Conservation (phyloP, 2,329 filamentous ascomycete species). For the Penicillium expansum region DNA sequence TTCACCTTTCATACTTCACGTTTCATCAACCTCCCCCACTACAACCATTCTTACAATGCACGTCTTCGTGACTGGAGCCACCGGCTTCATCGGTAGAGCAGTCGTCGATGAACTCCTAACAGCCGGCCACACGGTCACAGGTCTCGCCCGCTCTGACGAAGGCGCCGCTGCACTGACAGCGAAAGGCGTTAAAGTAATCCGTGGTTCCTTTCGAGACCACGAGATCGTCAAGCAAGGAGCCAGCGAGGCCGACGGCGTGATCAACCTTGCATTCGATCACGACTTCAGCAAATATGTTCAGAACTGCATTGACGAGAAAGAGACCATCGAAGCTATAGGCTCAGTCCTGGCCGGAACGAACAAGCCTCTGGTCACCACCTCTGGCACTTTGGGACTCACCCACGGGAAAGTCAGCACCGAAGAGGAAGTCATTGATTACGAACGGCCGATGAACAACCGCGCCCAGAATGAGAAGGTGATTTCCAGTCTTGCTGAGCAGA, state of each 20-base stretch:
- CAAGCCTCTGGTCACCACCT: conserved; percentile 39
- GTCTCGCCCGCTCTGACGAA: conserved; percentile 40
- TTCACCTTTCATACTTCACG: neutral
- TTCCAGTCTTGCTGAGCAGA: conserved; percentile 19
- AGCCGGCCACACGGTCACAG: conserved; percentile 43
- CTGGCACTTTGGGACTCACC: conserved; percentile 35
- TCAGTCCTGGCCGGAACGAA: conserved; percentile 30
- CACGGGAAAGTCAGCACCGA: conserved; percentile 28
- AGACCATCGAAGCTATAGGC: conserved; percentile 40
- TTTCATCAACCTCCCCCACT: neutral
- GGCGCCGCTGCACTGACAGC: conserved; percentile 28
- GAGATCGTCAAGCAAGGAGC: conserved; percentile 35
- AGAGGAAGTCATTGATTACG: conserved; percentile 22
- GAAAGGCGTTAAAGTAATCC: conserved; percentile 35
- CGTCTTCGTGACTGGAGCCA: conserved; percentile 39
- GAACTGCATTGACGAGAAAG: conserved; percentile 30
- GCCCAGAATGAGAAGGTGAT: conserved; percentile 23
- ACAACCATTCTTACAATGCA: conserved; percentile 10
- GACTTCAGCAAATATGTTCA: conserved; percentile 39
- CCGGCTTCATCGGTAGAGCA: conserved; percentile 45
- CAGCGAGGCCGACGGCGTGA: conserved; percentile 35
- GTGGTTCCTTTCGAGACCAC: conserved; percentile 38
- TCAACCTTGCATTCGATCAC: conserved; percentile 46
- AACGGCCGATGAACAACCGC: conserved; percentile 24
- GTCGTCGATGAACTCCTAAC: conserved; percentile 41